Evolutionary conservation across 163 green algal species (phyloP), one percentile per base, ranked within the genome.

Genomic region (Scenedesmus sp.): DNA sequence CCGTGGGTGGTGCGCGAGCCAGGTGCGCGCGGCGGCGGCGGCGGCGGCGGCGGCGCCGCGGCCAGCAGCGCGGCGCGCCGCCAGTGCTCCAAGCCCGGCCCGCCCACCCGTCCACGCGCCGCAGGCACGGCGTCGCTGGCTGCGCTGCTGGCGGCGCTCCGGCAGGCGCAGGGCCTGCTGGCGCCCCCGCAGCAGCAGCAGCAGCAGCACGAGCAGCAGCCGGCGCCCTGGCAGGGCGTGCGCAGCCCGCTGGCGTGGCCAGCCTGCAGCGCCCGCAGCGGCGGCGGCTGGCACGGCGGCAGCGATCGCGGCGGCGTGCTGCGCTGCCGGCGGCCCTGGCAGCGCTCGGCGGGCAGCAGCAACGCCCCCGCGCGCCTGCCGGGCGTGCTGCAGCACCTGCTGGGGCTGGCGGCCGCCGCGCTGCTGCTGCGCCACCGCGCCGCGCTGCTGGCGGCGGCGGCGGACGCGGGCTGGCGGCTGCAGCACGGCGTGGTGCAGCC

Each of bases 381-480:
- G 18, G 50, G 29, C 6, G 10, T 80, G 60, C 33, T 80, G 62
- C 74, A 81, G 74, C 74, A 56, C 26, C 17, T 64, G 24, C 29
- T 73, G 48, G 74, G 74, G 2, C 2, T 74, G 22, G 15, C 33
- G 39, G 47, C 29, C 5, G 74, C 74, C 20, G 48, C 44, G 15
- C 6, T 36, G 48, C 36, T 81, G 47, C 10, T 74, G 33, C 24
- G 18, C 14, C 24, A 66, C n/a, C 39, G 28, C 26, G 13, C 28
- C 0, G 20, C 45, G 47, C 36, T 81, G 62, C 47, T 67, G 48
- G 14, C n/a, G 7, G n/a, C 1, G 14, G 51, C 15, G 15, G 50
- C 24, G 20, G 47, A 20, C n/a, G 62, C 22, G 11, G 74, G 48
- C 0, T 2, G 22, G 4, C 51, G 56, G 50, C 33, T 75, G 62